Conservation (phyloP, 2,329 filamentous ascomycete species). For the Raffaelea arxii region DNA sequence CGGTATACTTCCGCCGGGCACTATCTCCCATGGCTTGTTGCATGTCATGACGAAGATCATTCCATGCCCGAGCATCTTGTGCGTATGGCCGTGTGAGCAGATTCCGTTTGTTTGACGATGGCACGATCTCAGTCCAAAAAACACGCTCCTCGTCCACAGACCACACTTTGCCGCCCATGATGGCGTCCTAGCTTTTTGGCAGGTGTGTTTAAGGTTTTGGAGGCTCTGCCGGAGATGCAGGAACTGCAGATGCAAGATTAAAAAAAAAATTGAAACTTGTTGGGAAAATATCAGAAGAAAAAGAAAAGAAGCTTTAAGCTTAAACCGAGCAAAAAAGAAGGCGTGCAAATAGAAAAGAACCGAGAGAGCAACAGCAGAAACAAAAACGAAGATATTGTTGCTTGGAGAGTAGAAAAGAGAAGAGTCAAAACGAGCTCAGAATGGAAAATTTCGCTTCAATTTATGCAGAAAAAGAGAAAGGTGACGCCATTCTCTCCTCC, state of each 20-base stretch:
- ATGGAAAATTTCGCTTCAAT: no score
- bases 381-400: neutral
- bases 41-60: slow-evolving; percentile 13
- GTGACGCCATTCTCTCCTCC: no score
- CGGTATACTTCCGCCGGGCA: slow-evolving; percentile 18
- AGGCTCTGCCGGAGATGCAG: neutral
- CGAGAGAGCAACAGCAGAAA: neutral
- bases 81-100: slow-evolving; percentile 6
- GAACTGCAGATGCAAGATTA: neutral
- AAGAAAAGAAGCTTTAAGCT: neutral
- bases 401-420: neutral
- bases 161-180: slow-evolving; percentile 44
- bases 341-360: neutral
- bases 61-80: slow-evolving; percentile 14
- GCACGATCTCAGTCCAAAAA: slow-evolving; percentile 32
- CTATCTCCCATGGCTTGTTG: slow-evolving; percentile 11
- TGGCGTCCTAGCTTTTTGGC: slow-evolving; percentile 9
- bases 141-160: slow-evolving; percentile 34
- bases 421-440: no score
- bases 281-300: neutral
- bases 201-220: neutral
- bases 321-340: neutral
- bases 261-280: neutral
- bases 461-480: no score
- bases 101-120: slow-evolving; percentile 17